Conservation (phyloP, 1,284 basidiomycete species). For the Vanrija sp. region DNA sequence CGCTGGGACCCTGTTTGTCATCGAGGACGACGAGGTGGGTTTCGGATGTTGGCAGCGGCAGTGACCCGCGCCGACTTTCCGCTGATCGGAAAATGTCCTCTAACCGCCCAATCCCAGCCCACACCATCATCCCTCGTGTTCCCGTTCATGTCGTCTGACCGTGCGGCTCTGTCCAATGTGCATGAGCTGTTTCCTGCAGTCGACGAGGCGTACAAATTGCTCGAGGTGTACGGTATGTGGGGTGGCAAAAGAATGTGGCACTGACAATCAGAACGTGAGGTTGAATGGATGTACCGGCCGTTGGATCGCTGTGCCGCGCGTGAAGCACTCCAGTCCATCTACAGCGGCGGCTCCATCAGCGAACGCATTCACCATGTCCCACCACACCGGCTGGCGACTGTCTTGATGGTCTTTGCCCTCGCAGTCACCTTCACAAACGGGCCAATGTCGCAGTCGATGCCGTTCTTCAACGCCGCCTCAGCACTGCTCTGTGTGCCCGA, state of each 20-base stretch:
- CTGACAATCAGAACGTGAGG: not conserved
- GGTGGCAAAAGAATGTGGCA: not conserved
- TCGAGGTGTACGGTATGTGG: conserved; percentile 12
- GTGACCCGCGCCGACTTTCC: not conserved
- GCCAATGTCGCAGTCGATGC: conserved; percentile 9
- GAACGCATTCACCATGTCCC: conserved; percentile 18
- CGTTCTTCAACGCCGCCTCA: conserved; percentile 16
- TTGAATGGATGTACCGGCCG: conserved; percentile 28
- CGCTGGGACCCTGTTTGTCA: conserved; percentile 20
- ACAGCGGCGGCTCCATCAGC: conserved; percentile 8
- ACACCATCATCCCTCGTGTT: conserved; percentile 9
- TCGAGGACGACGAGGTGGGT: conserved; percentile 16
- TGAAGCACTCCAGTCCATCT: conserved; percentile 10
- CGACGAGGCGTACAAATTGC: conserved; percentile 8
- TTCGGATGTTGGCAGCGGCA: not conserved
- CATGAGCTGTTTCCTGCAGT: conserved; percentile 15
- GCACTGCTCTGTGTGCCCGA: conserved; percentile 16
- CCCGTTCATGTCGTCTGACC: conserved; percentile 15
- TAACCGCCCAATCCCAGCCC: not conserved
- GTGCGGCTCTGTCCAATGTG: not conserved
- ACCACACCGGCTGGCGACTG: conserved; percentile 15
- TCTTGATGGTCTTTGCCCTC: conserved; percentile 17
- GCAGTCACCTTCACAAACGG: conserved; percentile 8
- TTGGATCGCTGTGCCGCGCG: conserved; percentile 6
- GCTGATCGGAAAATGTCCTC: conserved; percentile 14